Conservation (phyloP, 352 stramenopile species). For the Blastocystis sp. region DNA sequence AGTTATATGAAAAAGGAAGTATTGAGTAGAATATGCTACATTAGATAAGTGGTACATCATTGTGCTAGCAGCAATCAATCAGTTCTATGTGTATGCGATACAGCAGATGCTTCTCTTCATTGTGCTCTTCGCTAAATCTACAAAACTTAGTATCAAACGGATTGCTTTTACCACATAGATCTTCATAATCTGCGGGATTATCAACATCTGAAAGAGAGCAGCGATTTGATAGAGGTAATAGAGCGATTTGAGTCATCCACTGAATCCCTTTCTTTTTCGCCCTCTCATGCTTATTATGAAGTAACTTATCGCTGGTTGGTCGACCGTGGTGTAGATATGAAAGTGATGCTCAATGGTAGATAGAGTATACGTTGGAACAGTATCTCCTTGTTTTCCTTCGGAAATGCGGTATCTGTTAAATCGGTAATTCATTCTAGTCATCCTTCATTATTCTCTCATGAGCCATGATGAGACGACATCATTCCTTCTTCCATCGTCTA, state of each 20-base stretch:
- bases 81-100: slow-evolving; percentile 15
- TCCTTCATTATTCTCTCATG: neutral
- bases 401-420: neutral
- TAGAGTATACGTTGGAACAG: neutral
- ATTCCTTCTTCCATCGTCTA: neutral
- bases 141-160: too few relatives aligned
- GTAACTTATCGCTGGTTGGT: neutral
- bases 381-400: neutral
- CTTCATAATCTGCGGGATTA: neutral
- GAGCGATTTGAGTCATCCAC: neutral
- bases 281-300: neutral
- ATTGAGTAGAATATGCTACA: too few relatives aligned
- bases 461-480: neutral
- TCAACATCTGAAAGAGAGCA: neutral
- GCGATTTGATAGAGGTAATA: too few relatives aligned
- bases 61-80: neutral
- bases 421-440: neutral
- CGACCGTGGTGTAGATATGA: neutral
- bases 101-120: neutral
- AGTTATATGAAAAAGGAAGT: too few relatives aligned
- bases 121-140: neutral
- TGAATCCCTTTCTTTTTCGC: neutral
- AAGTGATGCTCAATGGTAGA: neutral
- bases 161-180: neutral
- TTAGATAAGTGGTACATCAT: neutral